These are phyloP conservation scores for Alternaria burnsii DNA, from an alignment of 2,329 filamentous ascomycete genomes.

Conservation along the genomic window DNA sequence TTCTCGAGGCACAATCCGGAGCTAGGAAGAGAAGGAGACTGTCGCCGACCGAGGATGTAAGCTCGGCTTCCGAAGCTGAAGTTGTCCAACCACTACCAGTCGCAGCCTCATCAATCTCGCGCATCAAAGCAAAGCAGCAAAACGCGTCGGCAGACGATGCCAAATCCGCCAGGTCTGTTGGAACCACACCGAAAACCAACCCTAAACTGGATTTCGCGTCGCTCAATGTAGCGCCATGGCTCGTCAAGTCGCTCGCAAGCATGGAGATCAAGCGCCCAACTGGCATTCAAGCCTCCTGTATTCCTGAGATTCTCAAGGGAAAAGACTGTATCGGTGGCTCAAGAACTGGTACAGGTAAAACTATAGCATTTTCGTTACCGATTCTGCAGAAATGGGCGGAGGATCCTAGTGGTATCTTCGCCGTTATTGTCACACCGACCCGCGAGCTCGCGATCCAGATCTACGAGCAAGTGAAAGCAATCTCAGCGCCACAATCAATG, in stretches of 20 bases:
- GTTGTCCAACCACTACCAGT: constrained; percentile 21
- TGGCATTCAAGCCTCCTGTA: constrained; percentile 90
- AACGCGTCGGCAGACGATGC: constrained; percentile 7
- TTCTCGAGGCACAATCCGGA: constrained; percentile 40
- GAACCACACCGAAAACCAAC: neutral
- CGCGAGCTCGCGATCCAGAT: constrained; percentile 95
- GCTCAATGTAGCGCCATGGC: constrained; percentile 82
- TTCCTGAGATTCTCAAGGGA: constrained; percentile 90
- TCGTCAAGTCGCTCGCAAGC: constrained; percentile 77
- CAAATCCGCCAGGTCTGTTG: neutral
- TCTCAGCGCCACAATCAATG: constrained; percentile 85
- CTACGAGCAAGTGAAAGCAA: constrained; percentile 93
- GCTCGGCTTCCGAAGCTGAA: constrained; percentile 27
- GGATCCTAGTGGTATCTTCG: constrained; percentile 92
- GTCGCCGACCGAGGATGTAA: constrained; percentile 29
- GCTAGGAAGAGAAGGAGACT: constrained; percentile 50
- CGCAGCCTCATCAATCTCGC: constrained; percentile 40
- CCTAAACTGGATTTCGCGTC: constrained; percentile 65
- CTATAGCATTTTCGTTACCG: constrained; percentile 91
- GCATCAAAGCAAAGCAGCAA: constrained; percentile 46
- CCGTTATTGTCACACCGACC: constrained; percentile 75
- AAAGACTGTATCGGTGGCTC: constrained; percentile 92
- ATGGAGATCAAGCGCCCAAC: constrained; percentile 90
- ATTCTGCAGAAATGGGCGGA: constrained; percentile 93
- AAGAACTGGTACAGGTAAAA: constrained; percentile 96